phyloP scores from a whole-genome alignment of 257 asterid genomes.

The Gentiana straminea region DNA sequence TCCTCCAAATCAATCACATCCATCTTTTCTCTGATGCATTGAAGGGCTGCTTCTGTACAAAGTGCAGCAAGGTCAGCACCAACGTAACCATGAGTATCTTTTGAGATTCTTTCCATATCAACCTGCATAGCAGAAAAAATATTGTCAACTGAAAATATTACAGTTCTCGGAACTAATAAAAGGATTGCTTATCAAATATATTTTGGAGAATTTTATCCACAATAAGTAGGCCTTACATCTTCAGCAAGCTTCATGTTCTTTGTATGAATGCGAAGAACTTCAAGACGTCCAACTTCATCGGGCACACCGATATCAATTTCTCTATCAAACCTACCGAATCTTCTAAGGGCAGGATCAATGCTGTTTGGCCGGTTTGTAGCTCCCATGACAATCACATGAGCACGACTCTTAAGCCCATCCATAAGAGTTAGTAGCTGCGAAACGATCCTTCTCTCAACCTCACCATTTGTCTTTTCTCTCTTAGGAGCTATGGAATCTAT shows the following conservation, averaged over 20 bases:
- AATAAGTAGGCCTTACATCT: slow-evolving; percentile 26
- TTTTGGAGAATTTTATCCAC: neutral
- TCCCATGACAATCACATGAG: slow-evolving; percentile 52
- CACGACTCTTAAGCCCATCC: slow-evolving; percentile 50
- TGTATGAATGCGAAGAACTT: slow-evolving; percentile 54
- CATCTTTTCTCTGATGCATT: slow-evolving; percentile 55
- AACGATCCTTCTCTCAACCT: slow-evolving; percentile 55
- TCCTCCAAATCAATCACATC: slow-evolving; percentile 56
- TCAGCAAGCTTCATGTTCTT: slow-evolving; percentile 56
- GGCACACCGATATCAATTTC: slow-evolving; percentile 62
- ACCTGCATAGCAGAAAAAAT: slow-evolving; percentile 22
- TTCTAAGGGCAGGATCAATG: slow-evolving; percentile 51
- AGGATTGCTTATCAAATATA: no score
- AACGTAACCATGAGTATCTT: slow-evolving; percentile 46
- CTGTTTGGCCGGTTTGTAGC: slow-evolving; percentile 56
- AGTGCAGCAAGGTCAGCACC: slow-evolving; percentile 60
- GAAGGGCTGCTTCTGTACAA: slow-evolving; percentile 60
- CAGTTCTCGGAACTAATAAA: no score
- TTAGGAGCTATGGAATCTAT: slow-evolving; percentile 59
- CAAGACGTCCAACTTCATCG: slow-evolving; percentile 56
- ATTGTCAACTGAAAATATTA: neutral
- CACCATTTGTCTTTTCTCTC: slow-evolving; percentile 55
- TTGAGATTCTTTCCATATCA: slow-evolving; percentile 40
- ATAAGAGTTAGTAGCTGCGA: slow-evolving; percentile 46
- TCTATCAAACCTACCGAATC: slow-evolving; percentile 60